Conservation (phyloP, 371 early-diverging fungal genomes). For the Umbelopsis sp. region DNA sequence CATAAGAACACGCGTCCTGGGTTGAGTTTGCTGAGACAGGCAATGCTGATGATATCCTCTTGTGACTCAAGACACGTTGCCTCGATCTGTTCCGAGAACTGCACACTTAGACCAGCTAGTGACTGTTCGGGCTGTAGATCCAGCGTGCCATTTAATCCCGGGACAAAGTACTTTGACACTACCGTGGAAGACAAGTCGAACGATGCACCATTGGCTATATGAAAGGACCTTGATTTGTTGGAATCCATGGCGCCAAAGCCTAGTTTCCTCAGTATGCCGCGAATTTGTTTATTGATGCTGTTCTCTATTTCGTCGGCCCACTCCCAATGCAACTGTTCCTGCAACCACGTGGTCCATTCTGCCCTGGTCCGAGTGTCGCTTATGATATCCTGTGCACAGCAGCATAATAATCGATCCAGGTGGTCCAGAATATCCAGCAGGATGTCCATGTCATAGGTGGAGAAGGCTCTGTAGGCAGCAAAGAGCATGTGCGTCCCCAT, state of each 20-base stretch:
- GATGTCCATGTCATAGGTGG: constrained; percentile 15
- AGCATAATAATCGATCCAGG: constrained; percentile 6
- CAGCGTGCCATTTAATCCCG: constrained; percentile 4
- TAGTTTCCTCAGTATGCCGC: neutral
- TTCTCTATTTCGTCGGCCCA: constrained; percentile 10
- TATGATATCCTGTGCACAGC: constrained; percentile 5
- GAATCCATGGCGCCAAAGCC: neutral
- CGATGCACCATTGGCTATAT: constrained; percentile 1
- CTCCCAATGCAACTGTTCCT: constrained; percentile 13
- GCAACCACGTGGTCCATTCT: constrained; percentile 9
- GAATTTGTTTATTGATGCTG: constrained; percentile 13
- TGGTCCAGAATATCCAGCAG: constrained; percentile 8
- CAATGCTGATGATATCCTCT: constrained; percentile 2
- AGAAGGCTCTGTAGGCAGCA: constrained; percentile 4
- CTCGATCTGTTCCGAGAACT: neutral
- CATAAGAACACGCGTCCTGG: neutral
- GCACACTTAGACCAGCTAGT: neutral
- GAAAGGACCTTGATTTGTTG: neutral
- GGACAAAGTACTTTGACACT: neutral
- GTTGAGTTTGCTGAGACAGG: neutral
- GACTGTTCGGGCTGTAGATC: neutral
- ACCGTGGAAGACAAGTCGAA: neutral
- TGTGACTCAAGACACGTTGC: constrained; percentile 1
- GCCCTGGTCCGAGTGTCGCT: neutral
- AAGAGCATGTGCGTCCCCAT: constrained; percentile 15